phyloP scores from a whole-genome alignment of 305 asterid genomes.

The Salvia sclarea region DNA sequence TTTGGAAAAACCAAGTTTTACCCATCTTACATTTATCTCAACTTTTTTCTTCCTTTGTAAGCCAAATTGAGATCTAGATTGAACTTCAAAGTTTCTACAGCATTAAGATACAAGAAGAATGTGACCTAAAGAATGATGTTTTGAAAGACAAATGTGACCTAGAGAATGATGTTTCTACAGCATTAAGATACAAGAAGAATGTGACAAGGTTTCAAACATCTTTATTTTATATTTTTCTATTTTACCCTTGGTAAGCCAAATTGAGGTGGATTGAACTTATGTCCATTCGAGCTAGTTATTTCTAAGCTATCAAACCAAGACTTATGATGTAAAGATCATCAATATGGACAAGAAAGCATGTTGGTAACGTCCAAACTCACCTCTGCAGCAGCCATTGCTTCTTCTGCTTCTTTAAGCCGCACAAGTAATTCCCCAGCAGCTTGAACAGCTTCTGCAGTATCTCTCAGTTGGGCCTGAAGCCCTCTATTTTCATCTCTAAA shows the following conservation, averaged over 20 bases:
- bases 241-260: not conserved
- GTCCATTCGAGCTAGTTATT: slow-evolving; percentile 1
- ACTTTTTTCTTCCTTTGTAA: not conserved
- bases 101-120: slow-evolving; percentile 9
- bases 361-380: slow-evolving; percentile 48
- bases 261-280: not conserved
- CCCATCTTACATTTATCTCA: not conserved
- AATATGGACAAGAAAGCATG: slow-evolving; percentile 23
- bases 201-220: not conserved
- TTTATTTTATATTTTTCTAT: not conserved
- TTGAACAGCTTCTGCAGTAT: slow-evolving; percentile 99
- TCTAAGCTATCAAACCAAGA: slow-evolving; percentile 7
- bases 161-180: not conserved
- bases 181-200: slow-evolving; percentile 9
- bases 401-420: slow-evolving; percentile 93
- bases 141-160: not conserved
- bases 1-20: not conserved
- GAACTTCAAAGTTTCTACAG: not conserved
- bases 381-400: slow-evolving; percentile 78
- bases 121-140: not conserved
- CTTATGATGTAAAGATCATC: slow-evolving; percentile 20
- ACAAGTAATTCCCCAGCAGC: slow-evolving; percentile 98
- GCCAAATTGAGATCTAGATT: not conserved
- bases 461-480: slow-evolving; percentile 92
- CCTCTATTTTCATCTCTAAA: slow-evolving; percentile 85